These are phyloP conservation scores for Phytophthora nicotianae DNA, from an alignment of 352 stramenopile genomes.

Conservation along the genomic window DNA sequence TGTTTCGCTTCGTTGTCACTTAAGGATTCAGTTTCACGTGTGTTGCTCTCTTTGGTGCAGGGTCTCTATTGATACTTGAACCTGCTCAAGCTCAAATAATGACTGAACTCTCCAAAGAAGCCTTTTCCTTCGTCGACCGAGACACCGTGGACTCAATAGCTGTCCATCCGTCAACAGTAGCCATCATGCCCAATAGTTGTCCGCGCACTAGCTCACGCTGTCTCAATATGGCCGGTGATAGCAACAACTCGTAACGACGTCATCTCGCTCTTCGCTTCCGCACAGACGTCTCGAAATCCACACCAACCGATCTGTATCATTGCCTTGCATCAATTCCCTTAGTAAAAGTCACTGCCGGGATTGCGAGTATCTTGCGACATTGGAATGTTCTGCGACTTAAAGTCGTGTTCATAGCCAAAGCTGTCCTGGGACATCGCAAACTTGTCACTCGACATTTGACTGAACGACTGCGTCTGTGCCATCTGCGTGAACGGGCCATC, in stretches of 20 bases:
- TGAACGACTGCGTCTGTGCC: constrained; percentile 85
- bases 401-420: constrained; percentile 80
- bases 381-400: constrained; percentile 83
- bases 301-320: constrained; percentile 5
- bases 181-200: background rate
- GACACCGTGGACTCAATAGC: background rate
- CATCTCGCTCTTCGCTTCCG: no score
- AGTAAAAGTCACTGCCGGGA: constrained; percentile 76
- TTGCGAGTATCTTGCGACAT: constrained; percentile 78
- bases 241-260: background rate
- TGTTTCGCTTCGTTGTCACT: constrained; percentile 4
- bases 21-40: constrained; percentile 5
- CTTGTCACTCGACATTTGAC: constrained; percentile 82
- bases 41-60: background rate
- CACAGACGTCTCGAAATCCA: constrained; percentile 1
- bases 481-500: constrained; percentile 82
- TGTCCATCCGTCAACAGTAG: constrained; percentile 1
- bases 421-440: constrained; percentile 86
- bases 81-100: background rate
- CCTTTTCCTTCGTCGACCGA: constrained; percentile 5
- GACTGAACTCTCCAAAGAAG: background rate
- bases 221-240: background rate
- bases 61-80: background rate
- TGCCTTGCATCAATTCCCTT: constrained; percentile 16
- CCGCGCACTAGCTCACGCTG: background rate